Conservation (phyloP, 768 basidiomycete genomes). For the Cantharellus cinnabarinus region DNA sequence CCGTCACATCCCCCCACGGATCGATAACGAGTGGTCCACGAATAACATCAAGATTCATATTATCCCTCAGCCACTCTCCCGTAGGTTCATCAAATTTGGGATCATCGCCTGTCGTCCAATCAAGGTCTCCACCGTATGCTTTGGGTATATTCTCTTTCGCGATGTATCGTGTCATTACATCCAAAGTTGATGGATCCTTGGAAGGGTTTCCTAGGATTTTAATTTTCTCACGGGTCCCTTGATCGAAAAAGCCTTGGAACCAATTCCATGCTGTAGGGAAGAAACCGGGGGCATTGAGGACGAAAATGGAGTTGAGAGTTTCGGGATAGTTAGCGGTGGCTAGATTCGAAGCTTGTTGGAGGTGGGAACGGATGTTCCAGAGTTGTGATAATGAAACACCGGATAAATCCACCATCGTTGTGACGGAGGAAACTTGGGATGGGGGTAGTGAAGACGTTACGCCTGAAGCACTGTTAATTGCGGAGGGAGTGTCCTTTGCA, state of each 20-base stretch:
- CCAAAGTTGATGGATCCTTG: not conserved
- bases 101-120: conserved; percentile 42
- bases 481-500: not conserved
- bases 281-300: conserved; percentile 67
- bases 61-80: not conserved
- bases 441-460: conserved; percentile 25
- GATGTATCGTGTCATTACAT: conserved; percentile 29
- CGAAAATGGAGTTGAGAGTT: conserved; percentile 10
- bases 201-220: conserved; percentile 29
- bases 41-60: not conserved
- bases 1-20: not conserved
- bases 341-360: conserved; percentile 53
- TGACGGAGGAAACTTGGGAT: conserved; percentile 27
- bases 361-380: conserved; percentile 49
- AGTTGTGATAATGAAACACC: conserved; percentile 38
- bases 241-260: conserved; percentile 69
- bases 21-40: not conserved
- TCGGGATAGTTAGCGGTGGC: conserved; percentile 72
- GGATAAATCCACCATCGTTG: conserved; percentile 46
- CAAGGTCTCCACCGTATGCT: conserved; percentile 52
- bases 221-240: conserved; percentile 57
- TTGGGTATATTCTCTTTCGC: conserved; percentile 34
- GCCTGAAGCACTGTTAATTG: not conserved
- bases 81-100: not conserved
- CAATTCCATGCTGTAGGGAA: conserved; percentile 71